phyloP scores from a whole-genome alignment of 306 rosid genomes.

The Leucaena leucocephala region DNA sequence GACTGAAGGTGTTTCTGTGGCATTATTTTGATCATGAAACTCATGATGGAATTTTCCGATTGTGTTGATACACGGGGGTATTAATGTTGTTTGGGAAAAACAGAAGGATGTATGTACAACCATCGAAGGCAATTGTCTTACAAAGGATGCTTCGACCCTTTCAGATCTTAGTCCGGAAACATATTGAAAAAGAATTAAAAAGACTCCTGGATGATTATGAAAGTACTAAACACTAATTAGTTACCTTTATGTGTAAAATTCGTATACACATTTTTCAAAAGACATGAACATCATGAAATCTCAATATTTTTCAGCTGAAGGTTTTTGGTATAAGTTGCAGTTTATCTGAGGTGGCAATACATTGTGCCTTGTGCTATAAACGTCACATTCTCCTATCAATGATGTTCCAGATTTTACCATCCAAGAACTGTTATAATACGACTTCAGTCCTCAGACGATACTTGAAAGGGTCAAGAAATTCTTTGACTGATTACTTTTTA shows the following conservation, averaged over 20 bases:
- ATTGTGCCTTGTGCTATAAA: slow-evolving; percentile 24
- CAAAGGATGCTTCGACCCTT: slow-evolving; percentile 53
- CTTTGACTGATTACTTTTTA: slow-evolving; percentile 48
- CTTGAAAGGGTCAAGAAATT: slow-evolving; percentile 58
- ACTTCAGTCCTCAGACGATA: slow-evolving; percentile 33
- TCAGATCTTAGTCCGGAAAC: slow-evolving; percentile 27
- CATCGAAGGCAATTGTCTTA: slow-evolving; percentile 44
- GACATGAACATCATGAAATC: slow-evolving; percentile 6
- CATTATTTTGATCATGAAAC: slow-evolving; percentile 11
- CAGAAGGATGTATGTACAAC: slow-evolving; percentile 52
- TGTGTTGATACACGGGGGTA: slow-evolving; percentile 51
- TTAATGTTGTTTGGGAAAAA: slow-evolving; percentile 40
- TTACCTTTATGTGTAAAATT: background rate
- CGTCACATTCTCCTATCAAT: slow-evolving; percentile 8
- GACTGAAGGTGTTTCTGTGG: slow-evolving; percentile 12
- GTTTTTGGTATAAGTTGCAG: slow-evolving; percentile 5
- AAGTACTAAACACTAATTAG: slow-evolving; percentile 12
- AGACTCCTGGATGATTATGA: background rate
- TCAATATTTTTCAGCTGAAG: background rate
- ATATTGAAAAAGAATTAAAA: background rate
- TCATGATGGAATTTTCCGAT: slow-evolving; percentile 31
- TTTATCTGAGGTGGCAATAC: background rate
- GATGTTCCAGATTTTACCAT: slow-evolving; percentile 12
- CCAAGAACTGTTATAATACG: slow-evolving; percentile 26
- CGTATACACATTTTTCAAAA: slow-evolving; percentile 7